Conservation (phyloP, 2,329 filamentous ascomycete genomes). For the Fusarium poae region DNA sequence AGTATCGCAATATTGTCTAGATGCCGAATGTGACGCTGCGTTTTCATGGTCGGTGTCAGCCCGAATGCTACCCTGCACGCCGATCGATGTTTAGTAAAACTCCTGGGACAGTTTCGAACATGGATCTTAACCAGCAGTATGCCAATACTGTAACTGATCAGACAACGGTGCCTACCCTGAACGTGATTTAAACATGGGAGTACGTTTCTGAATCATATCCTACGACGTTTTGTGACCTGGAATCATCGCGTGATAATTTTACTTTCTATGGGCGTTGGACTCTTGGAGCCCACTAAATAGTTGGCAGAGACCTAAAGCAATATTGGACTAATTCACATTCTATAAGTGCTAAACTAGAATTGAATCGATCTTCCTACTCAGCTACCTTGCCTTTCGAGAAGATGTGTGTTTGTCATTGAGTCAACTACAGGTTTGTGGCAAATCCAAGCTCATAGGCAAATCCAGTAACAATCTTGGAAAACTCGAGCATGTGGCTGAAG, state of each 20-base stretch:
- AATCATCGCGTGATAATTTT: background rate
- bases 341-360: background rate
- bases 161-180: background rate
- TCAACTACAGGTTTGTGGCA: slow-evolving; percentile 24
- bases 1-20: background rate
- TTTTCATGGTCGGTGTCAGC: too few relatives aligned
- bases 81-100: background rate
- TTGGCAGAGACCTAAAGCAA: background rate
- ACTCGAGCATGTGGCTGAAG: slow-evolving; percentile 75
- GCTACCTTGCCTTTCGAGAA: background rate
- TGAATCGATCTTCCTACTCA: background rate
- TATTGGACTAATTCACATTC: background rate
- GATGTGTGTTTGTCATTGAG: too few relatives aligned
- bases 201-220: background rate
- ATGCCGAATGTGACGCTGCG: background rate
- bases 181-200: background rate
- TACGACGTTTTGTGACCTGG: background rate
- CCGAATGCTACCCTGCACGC: background rate
- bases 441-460: slow-evolving; percentile 69
- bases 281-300: background rate
- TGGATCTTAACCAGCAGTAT: background rate
- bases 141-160: background rate
- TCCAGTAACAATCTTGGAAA: slow-evolving; percentile 65
- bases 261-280: background rate
- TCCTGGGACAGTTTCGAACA: background rate